Conservation (phyloP, 129 eudicot species). For the Tagetes erecta region DNA sequence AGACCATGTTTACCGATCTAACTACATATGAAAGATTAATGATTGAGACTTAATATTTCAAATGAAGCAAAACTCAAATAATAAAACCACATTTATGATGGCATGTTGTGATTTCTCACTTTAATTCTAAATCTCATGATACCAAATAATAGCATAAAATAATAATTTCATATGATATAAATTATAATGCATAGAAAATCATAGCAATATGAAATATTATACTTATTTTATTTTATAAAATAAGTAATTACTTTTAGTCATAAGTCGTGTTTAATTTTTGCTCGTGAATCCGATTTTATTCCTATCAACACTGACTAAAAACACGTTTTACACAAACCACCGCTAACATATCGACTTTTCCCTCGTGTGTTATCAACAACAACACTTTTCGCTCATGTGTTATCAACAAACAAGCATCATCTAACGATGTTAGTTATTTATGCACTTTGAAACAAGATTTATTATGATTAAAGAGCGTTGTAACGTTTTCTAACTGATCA, state of each 20-base stretch:
- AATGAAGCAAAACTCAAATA: slow-evolving; percentile 14
- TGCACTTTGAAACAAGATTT: too few species aligned
- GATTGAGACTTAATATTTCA: not conserved
- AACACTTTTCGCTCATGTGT: too few species aligned
- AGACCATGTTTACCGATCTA: not conserved
- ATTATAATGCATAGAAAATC: not conserved
- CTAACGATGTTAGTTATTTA: too few species aligned
- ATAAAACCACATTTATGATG: slow-evolving; percentile 7
- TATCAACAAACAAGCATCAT: not conserved
- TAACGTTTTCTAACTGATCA: too few species aligned
- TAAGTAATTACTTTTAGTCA: not conserved
- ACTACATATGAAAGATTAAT: not conserved
- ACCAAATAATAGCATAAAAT: slow-evolving; percentile 3
- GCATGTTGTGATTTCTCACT: slow-evolving; percentile 10
- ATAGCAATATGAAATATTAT: not conserved
- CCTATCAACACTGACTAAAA: not conserved
- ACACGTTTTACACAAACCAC: not conserved
- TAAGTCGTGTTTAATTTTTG: not conserved
- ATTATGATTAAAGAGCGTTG: too few species aligned
- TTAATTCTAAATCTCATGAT: slow-evolving; percentile 12
- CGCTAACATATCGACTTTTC: not conserved
- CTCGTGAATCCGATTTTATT: not conserved
- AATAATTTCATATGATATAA: not conserved
- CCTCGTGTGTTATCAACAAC: not conserved
- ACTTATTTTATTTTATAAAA: too few species aligned